Conservation (phyloP, 495 filamentous ascomycete species). For the Xylaria scruposa region DNA sequence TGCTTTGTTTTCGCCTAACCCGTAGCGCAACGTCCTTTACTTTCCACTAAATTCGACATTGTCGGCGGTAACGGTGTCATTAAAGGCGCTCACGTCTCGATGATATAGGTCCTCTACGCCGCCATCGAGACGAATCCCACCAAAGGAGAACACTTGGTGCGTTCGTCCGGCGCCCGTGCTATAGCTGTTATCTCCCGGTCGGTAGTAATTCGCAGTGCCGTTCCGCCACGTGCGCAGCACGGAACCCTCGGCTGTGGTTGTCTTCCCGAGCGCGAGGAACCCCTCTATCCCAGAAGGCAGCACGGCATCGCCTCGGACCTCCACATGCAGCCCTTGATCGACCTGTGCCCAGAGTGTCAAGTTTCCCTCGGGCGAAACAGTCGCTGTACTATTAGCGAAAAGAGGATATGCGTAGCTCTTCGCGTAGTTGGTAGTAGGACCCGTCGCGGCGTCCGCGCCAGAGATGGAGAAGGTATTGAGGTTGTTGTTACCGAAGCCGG, state of each 20-base stretch:
- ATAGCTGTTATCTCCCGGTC: slow-evolving; percentile 51
- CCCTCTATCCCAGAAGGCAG: slow-evolving; percentile 66
- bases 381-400: slow-evolving; percentile 62
- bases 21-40: background rate
- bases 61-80: slow-evolving; percentile 36
- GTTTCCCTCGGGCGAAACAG: slow-evolving; percentile 52
- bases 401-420: slow-evolving; percentile 69
- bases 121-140: slow-evolving; percentile 30
- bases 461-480: slow-evolving; percentile 66
- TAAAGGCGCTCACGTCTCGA: slow-evolving; percentile 42
- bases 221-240: slow-evolving; percentile 59
- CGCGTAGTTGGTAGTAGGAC: slow-evolving; percentile 38
- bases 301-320: slow-evolving; percentile 60
- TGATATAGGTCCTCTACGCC: slow-evolving; percentile 39
- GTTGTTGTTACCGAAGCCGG: slow-evolving; percentile 64
- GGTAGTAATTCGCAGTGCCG: slow-evolving; percentile 61
- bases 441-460: slow-evolving; percentile 62
- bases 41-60: slow-evolving; percentile 18
- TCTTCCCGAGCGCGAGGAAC: slow-evolving; percentile 37
- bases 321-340: slow-evolving; percentile 62
- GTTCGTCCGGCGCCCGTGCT: slow-evolving; percentile 60
- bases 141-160: slow-evolving; percentile 62
- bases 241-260: slow-evolving; percentile 43
- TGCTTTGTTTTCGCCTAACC: background rate
- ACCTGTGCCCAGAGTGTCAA: slow-evolving; percentile 66